Percentiles rank a stretch among this genome's conserved stretches.
phyloP scores from a whole-genome alignment of 2,329 filamentous ascomycete genomes.

The Colletotrichum karsti region DNA sequence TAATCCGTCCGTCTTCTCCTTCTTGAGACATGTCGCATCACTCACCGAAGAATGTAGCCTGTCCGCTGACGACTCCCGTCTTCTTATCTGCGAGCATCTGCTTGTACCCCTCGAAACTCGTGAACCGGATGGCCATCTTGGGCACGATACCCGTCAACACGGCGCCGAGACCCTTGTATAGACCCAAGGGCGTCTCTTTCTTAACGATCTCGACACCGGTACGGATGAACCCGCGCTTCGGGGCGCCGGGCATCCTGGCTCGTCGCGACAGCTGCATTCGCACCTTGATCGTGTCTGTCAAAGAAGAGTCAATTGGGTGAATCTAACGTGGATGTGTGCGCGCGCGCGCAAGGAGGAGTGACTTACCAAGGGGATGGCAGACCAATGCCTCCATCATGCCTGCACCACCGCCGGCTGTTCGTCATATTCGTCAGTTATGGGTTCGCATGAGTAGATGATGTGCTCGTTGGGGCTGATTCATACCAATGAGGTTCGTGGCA shows the following conservation, averaged over 20 bases:
- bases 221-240: conserved; percentile 85
- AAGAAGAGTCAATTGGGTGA: background rate
- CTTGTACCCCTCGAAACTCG: conserved; percentile 97
- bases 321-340: background rate
- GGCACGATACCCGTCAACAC: conserved; percentile 96
- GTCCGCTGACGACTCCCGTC: conserved; percentile 73
- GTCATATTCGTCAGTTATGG: conserved; percentile 1
- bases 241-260: conserved; percentile 82
- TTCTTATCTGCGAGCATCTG: conserved; percentile 75
- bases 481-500: conserved; percentile 92
- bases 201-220: conserved; percentile 89
- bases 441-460: background rate
- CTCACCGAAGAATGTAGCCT: conserved; percentile 66
- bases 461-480: conserved; percentile 34
- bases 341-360: background rate
- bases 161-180: conserved; percentile 98
- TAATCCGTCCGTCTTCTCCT: background rate
- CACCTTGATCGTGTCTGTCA: conserved; percentile 92
- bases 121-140: conserved; percentile 99
- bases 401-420: conserved; percentile 87
- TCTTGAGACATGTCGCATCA: background rate
- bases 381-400: conserved; percentile 99
- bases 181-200: conserved; percentile 88
- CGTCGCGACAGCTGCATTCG: conserved; percentile 97
- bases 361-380: conserved; percentile 89